phyloP scores from a whole-genome alignment of 441 rosid genomes.

The Populus tomentosa region DNA sequence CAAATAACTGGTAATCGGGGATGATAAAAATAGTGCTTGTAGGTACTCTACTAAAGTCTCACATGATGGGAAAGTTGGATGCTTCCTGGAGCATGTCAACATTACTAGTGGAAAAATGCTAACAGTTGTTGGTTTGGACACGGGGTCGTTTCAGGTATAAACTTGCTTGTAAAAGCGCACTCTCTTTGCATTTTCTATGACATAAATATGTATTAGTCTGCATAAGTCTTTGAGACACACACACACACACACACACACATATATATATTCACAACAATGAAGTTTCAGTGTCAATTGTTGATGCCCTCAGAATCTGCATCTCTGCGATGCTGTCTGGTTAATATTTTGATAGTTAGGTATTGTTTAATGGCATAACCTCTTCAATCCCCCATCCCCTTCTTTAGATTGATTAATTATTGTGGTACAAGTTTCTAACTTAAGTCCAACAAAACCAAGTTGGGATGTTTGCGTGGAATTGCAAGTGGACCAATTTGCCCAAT shows the following conservation, averaged over 20 bases:
- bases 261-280: neutral
- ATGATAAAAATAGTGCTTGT: constrained; percentile 24
- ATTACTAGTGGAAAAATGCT: constrained; percentile 44
- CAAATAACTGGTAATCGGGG: neutral
- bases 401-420: neutral
- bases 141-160: constrained; percentile 37
- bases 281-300: neutral
- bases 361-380: neutral
- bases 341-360: neutral
- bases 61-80: constrained; percentile 26
- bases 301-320: neutral
- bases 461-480: neutral
- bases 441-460: neutral
- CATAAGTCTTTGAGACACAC: neutral
- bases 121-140: constrained; percentile 42
- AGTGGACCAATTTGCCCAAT: neutral
- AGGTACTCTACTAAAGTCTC: constrained; percentile 56
- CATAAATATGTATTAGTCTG: neutral
- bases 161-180: neutral
- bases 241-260: too few species aligned
- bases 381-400: neutral
- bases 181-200: neutral
- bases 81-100: constrained; percentile 37
- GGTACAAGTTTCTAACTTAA: neutral
- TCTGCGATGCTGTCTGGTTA: neutral